phyloP scores from a whole-genome alignment of 345 rosid genomes.

The Linum usitatissimum region DNA sequence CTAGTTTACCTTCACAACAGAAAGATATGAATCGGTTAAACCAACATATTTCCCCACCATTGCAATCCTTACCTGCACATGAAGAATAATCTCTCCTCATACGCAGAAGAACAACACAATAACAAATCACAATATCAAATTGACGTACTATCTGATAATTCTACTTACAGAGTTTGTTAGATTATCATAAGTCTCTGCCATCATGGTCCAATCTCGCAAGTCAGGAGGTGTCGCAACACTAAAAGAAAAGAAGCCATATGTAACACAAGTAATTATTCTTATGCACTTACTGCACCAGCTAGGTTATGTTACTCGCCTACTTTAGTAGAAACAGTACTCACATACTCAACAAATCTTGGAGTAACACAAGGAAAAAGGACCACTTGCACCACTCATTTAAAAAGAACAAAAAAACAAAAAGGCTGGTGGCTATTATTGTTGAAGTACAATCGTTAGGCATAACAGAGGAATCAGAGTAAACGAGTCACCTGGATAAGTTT shows the following conservation, averaged over 20 bases:
- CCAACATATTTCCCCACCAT: slow-evolving; percentile 32
- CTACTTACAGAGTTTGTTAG: slow-evolving; percentile 39
- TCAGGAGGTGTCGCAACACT: slow-evolving; percentile 21
- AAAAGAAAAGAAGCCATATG: slow-evolving; percentile 23
- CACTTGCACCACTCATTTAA: slow-evolving; percentile 1
- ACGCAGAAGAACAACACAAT: slow-evolving; percentile 17
- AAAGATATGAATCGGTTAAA: slow-evolving; percentile 28
- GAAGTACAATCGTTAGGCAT: neutral
- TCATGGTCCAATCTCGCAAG: slow-evolving; percentile 27
- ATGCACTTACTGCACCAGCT: neutral
- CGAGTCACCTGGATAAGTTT: slow-evolving; percentile 46
- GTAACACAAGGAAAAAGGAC: slow-evolving; percentile 3
- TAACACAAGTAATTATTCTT: slow-evolving; percentile 6
- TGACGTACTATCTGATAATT: slow-evolving; percentile 1
- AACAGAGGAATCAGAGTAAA: neutral
- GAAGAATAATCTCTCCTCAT: slow-evolving; percentile 13
- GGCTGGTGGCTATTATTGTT: neutral
- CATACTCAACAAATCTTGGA: neutral
- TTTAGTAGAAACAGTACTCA: neutral
- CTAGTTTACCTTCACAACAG: slow-evolving; percentile 21
- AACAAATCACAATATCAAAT: slow-evolving; percentile 12
- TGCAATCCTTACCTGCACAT: slow-evolving; percentile 26
- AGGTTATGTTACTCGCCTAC: slow-evolving; percentile 1
- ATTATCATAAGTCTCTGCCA: slow-evolving; percentile 28
- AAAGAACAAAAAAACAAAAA: neutral